Percentiles rank a stretch among this genome's conserved stretches.
Evolutionary conservation across 1,139 yeast genomes (phyloP).

Genomic region (Meyerozyma sp.): DNA sequence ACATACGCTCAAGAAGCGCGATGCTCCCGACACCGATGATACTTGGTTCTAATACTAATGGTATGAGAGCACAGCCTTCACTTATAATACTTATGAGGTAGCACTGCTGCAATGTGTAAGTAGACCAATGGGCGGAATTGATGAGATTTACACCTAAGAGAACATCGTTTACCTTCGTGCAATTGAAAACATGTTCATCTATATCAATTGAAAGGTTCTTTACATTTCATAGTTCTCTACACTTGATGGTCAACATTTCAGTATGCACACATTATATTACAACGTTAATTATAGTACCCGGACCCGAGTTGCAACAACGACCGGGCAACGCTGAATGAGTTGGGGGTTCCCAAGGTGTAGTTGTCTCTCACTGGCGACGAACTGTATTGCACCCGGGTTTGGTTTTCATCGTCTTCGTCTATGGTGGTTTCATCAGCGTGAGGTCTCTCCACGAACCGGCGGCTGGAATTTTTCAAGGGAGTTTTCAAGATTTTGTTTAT

Average conservation of each 20-base stretch:
- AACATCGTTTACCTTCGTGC: too few species aligned
- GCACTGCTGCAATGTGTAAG: too few species aligned
- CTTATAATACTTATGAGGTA: too few species aligned
- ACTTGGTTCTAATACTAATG: too few species aligned
- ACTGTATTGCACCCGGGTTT: slow-evolving; percentile 3
- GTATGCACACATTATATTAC: neutral
- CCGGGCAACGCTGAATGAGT: slow-evolving; percentile 44
- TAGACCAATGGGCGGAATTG: too few species aligned
- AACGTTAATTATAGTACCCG: slow-evolving; percentile 8
- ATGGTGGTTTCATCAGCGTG: slow-evolving; percentile 31
- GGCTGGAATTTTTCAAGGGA: slow-evolving; percentile 30
- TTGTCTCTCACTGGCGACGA: slow-evolving; percentile 30
- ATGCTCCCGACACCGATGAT: too few species aligned
- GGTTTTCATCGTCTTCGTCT: slow-evolving; percentile 29
- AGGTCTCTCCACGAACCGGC: slow-evolving; percentile 6
- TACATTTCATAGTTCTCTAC: too few species aligned
- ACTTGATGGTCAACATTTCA: neutral
- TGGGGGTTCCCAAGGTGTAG: slow-evolving; percentile 39
- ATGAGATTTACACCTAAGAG: too few species aligned
- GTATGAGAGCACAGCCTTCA: too few species aligned
- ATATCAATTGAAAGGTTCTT: too few species aligned
- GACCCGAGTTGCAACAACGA: slow-evolving; percentile 42
- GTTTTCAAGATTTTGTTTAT: slow-evolving; percentile 43
- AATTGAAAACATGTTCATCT: too few species aligned
- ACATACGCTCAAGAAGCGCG: neutral